A percentile compares a stretch with the other conserved stretches of the same genome.
These are phyloP conservation scores for Sugiyamaella mastotermitis DNA, from an alignment of 805 yeast genomes.

Conservation along the genomic window DNA sequence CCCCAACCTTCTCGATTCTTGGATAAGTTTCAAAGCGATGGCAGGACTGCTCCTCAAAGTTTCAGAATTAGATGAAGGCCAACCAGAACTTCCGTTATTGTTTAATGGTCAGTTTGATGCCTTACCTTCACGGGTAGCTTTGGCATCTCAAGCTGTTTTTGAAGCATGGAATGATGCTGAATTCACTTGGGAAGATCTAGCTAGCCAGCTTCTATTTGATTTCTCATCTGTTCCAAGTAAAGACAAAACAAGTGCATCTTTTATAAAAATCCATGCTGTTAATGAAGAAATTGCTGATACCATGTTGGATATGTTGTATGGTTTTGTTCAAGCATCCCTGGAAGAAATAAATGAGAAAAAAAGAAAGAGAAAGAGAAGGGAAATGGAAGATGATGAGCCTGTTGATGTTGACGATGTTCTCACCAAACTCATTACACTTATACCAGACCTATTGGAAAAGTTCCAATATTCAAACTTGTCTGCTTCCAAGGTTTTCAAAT, in stretches of 20 bases:
- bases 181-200: constrained; percentile 34
- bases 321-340: constrained; percentile 29
- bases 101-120: constrained; percentile 5
- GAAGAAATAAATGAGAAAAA: constrained; percentile 15
- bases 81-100: constrained; percentile 6
- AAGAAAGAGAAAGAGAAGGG: constrained; percentile 10
- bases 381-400: constrained; percentile 2
- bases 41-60: constrained; percentile 7
- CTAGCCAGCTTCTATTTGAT: constrained; percentile 39
- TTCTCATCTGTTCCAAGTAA: constrained; percentile 15
- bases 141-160: constrained; percentile 13
- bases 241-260: too few species aligned
- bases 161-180: constrained; percentile 1
- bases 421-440: constrained; percentile 12
- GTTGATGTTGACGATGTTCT: constrained; percentile 12
- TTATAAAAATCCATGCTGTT: constrained; percentile 2
- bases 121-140: constrained; percentile 18
- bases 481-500: constrained; percentile 18
- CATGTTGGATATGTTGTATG: constrained; percentile 20
- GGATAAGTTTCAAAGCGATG: constrained; percentile 18
- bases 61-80: constrained; percentile 2
- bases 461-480: constrained; percentile 21
- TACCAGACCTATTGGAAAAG: constrained; percentile 22
- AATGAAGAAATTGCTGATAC: constrained; percentile 8
- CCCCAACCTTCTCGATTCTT: constrained; percentile 9